A percentile compares a stretch with the other conserved stretches of the same genome.
These are phyloP conservation scores for Clathrus columnatus DNA, from an alignment of 768 basidiomycete species.

Conservation along the genomic window DNA sequence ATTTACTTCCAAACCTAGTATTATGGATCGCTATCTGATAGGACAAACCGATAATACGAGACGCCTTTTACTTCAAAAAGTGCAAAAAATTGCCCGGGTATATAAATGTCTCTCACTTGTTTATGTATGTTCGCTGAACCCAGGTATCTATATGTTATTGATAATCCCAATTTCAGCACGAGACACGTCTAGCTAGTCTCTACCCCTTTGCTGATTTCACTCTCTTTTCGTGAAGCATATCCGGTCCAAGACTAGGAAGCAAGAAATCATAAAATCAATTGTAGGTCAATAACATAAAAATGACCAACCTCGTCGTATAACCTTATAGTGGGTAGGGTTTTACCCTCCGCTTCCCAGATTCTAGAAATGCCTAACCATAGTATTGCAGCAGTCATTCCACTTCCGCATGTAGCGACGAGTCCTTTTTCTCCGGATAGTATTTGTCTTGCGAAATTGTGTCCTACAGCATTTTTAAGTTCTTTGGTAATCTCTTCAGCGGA, in stretches of 20 bases:
- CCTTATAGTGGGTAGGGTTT: slow-evolving; percentile 27
- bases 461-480: slow-evolving; percentile 56
- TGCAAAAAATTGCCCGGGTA: too few relatives aligned
- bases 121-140: too few relatives aligned
- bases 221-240: slow-evolving; percentile 70
- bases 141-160: too few relatives aligned
- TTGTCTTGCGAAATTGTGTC: slow-evolving; percentile 42
- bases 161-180: too few relatives aligned
- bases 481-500: slow-evolving; percentile 47
- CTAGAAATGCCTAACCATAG: slow-evolving; percentile 77
- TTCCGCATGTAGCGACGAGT: slow-evolving; percentile 80
- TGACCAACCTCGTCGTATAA: slow-evolving; percentile 86
- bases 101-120: too few relatives aligned
- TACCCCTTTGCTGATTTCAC: slow-evolving; percentile 55
- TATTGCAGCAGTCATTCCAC: slow-evolving; percentile 96
- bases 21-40: too few relatives aligned
- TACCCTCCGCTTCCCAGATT: slow-evolving; percentile 54
- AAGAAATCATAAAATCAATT: background rate
- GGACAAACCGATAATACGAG: too few relatives aligned
- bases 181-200: background rate
- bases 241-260: slow-evolving; percentile 88
- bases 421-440: slow-evolving; percentile 51
- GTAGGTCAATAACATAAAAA: background rate
- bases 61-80: too few relatives aligned
- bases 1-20: too few relatives aligned